Base-by-base conservation (phyloP, 2,329 filamentous ascomycete genomes). In the Fusarium sp. region DNA sequence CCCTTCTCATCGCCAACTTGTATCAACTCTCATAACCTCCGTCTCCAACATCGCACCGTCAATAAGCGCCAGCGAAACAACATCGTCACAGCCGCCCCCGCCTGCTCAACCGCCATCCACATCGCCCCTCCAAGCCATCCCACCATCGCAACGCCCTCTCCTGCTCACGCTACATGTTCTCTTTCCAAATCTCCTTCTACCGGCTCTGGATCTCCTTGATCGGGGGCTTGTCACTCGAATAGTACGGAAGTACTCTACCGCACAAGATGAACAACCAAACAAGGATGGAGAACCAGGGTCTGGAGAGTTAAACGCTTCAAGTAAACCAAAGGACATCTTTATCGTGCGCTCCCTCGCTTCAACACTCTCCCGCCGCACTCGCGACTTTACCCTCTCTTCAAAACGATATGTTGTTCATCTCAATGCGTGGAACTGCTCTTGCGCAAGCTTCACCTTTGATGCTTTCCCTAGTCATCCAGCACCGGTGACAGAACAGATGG, bases 201-300 rank as follows among this genome's bases (percentile, higher is more conserved):
- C 95, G 4, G 95, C 96, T 0, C 87, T 99, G 4, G 95, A 98
- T 82, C 87, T 98, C 0, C 87, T 99, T 1, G 97, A 99, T 82
- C 90, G 94, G 29, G 85, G 88, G 4, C 88, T 97, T 1, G 90
- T 98, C 37, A 91, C 87, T 7, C 87, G 91, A 2, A 82, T 92
- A 6, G 65, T 67, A 31, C 65, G 72, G 22, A 33, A 29, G 10
- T 27, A 57, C 24, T 27, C 50, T 16, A 9, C 6, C 5, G 13
- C 41, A 10, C 22, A 50, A 29, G 52, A 52, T 27, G 39, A 41
- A 18, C 18, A 54, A 11, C n/a, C 48, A 8, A 16, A 10, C 33
- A 11, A 2, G 33, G 20, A 62, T 54, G 54, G 31, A 33, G 50
- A 68, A 57, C 22, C 45, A 20, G 41, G 56, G 50, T 56, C 37